A percentile compares a stretch with the other conserved stretches of the same genome.
phyloP scores from a whole-genome alignment of 176 grass and related monocot species.

The Miscanthus lutarioriparius region DNA sequence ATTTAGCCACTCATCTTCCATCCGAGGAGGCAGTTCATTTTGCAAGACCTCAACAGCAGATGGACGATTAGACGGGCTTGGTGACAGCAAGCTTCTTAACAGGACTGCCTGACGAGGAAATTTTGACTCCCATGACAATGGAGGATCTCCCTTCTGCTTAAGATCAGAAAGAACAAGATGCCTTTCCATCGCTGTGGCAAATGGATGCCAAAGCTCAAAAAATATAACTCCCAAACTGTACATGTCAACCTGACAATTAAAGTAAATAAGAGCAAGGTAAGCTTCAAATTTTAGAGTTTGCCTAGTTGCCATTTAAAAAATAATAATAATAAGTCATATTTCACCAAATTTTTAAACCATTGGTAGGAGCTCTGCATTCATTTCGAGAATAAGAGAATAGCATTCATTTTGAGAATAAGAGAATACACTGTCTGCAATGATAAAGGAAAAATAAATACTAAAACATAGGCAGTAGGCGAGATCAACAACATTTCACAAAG shows the following conservation, averaged over 20 bases:
- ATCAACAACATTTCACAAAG: background rate
- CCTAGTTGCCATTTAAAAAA: background rate
- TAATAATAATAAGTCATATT: background rate
- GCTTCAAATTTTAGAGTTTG: background rate
- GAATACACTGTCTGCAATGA: background rate
- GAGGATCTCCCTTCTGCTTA: constrained; percentile 75
- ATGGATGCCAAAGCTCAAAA: constrained; percentile 98
- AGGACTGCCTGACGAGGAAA: constrained; percentile 67
- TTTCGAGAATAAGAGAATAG: constrained; percentile 6
- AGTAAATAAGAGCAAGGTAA: constrained; percentile 14
- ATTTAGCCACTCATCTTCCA: constrained; percentile 98
- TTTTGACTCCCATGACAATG: constrained; percentile 61
- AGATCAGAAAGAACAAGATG: constrained; percentile 95
- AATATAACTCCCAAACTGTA: constrained; percentile 98
- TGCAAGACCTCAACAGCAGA: constrained; percentile 90
- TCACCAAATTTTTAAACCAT: background rate
- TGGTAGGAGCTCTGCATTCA: background rate
- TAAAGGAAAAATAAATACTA: background rate
- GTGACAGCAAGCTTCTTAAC: constrained; percentile 61
- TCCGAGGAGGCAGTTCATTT: constrained; percentile 83
- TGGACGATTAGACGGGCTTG: constrained; percentile 82
- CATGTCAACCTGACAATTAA: constrained; percentile 82
- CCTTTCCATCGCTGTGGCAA: constrained; percentile 93
- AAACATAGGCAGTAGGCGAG: background rate
- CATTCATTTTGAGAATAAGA: constrained; percentile 11